Conservation (phyloP, 148 eudicot genomes). For the Bassia scoparia region DNA sequence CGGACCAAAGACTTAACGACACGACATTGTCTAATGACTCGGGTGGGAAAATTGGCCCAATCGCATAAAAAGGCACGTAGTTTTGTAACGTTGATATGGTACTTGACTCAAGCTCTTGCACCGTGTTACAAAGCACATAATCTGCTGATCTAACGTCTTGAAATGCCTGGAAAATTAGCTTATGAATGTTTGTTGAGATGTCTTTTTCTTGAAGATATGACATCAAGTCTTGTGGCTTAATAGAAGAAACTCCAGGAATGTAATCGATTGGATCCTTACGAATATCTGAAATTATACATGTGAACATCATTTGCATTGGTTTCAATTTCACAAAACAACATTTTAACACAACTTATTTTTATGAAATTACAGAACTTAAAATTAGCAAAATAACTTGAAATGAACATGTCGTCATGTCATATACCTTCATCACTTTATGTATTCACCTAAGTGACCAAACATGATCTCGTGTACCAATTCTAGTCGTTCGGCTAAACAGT, state of each 20-base stretch:
- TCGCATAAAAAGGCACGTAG: conserved; percentile 27
- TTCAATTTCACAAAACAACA: background rate
- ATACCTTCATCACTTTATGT: too few relatives aligned
- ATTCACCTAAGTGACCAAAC: too few relatives aligned
- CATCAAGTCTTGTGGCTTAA: conserved; percentile 55
- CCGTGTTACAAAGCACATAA: conserved; percentile 35
- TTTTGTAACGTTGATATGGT: conserved; percentile 29
- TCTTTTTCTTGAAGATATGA: conserved; percentile 56
- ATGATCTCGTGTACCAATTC: too few relatives aligned
- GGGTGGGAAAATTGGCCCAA: conserved; percentile 56
- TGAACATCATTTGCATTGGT: too few relatives aligned
- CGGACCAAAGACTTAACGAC: conserved; percentile 63
- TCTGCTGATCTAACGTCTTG: conserved; percentile 31
- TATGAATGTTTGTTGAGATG: conserved; percentile 39
- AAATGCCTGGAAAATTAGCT: conserved; percentile 37
- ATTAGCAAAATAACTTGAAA: too few relatives aligned
- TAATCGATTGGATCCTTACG: conserved; percentile 57
- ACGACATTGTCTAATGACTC: conserved; percentile 34
- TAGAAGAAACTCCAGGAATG: conserved; percentile 59
- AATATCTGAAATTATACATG: conserved; percentile 29
- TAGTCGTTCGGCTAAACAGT: too few relatives aligned
- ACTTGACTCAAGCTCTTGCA: conserved; percentile 33
- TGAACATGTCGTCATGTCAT: too few relatives aligned
- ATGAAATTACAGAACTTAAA: too few relatives aligned
- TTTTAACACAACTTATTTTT: too few relatives aligned